Evolutionary conservation across 768 basidiomycete species (phyloP), one percentile per base, ranked within the genome.

Genomic region (Pulveroboletus sp.): DNA sequence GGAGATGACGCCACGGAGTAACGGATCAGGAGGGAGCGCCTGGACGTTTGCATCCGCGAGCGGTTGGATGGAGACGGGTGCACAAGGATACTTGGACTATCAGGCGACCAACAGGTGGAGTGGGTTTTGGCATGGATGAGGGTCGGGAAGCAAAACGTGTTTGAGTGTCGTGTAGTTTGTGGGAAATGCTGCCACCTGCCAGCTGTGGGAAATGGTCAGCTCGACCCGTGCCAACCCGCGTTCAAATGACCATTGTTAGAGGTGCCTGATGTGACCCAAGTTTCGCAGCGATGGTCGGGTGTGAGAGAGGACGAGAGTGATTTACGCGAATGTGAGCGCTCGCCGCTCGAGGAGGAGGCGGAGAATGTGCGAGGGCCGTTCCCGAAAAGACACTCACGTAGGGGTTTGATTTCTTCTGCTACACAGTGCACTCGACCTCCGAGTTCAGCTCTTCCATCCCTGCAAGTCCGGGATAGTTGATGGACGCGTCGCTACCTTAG

Each of bases 31-130:
- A 4, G 59, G 46, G 42, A 56, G 58, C 24, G 53, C 39, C 8
- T 66, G 63, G 63, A 51, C 55, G 50, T 56, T 56, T 39, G 42
- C 58, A 17, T 58, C 61, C 37, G 39, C 43, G 37, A 43, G 46
- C 7, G 57, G 51, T 18, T 52, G 51, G 46, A 32, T 37, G 33
- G 49, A 44, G 14, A 31, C 33, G 21, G 31, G 36, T n/a, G 43
- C 9, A 5, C 43, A 40, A 8, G 46, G 49, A 8, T 51, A 54
- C 2, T 1, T 46, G 46, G 56, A 57, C 8, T 31, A 35, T 24
- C 46, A 51, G n/a, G 18, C 33, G 13, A 46, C 42, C 10, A 56
- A 45, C 28, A 47, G 61, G 9, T 65, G 62, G 63, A 60, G 55
- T 10, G 61, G 55, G n/a, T 51, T 59, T 27, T 63, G 63, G 62